These are phyloP conservation scores for Podila verticillata DNA, from an alignment of 192 early-diverging fungal species.

Conservation along the genomic window DNA sequence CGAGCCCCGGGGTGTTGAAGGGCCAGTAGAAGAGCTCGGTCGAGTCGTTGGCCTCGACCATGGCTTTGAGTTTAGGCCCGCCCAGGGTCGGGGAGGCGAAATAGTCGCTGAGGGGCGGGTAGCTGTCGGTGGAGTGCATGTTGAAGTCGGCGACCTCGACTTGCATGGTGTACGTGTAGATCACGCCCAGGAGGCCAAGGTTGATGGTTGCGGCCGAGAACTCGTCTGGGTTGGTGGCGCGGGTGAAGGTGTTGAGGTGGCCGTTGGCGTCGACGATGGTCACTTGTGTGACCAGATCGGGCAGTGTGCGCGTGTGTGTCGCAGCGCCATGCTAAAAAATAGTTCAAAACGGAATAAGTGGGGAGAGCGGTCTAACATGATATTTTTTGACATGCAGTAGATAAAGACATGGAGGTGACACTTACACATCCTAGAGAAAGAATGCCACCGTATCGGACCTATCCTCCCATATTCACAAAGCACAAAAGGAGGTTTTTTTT, in stretches of 20 bases:
- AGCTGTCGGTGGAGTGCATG: conserved; percentile 9
- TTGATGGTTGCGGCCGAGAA: conserved; percentile 31
- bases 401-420: not conserved
- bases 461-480: not conserved
- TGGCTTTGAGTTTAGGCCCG: conserved; percentile 7
- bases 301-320: conserved; percentile 15
- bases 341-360: not conserved
- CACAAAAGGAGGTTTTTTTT: not conserved
- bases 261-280: conserved; percentile 35
- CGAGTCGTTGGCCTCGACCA: conserved; percentile 12
- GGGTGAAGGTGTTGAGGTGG: conserved; percentile 21
- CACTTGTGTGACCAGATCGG: conserved; percentile 22
- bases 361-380: not conserved
- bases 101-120: conserved; percentile 4
- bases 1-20: conserved; percentile 6
- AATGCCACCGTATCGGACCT: conserved; percentile 11
- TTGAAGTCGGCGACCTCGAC: conserved; percentile 9
- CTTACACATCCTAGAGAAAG: conserved; percentile 14
- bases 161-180: conserved; percentile 34
- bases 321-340: conserved; percentile 22
- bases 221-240: conserved; percentile 17
- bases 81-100: conserved; percentile 2
- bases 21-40: conserved; percentile 51
- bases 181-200: conserved; percentile 43
- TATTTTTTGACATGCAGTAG: no score